Conservation (phyloP, 2,329 filamentous ascomycete genomes). For the Hymenoscyphus albidus region DNA sequence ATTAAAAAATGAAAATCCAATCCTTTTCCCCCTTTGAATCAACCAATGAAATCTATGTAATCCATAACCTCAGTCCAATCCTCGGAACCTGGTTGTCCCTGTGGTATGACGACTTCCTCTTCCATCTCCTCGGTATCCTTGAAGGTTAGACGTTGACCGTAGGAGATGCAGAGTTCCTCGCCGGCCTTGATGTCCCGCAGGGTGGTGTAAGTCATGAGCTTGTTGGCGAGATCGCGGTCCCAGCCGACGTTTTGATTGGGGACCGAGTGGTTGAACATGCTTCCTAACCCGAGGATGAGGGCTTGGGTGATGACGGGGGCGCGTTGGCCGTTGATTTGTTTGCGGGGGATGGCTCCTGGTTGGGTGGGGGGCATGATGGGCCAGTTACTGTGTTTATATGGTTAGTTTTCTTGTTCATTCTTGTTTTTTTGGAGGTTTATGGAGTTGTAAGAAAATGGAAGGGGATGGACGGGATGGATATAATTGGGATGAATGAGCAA, state of each 20-base stretch:
- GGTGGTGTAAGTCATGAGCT: slow-evolving; percentile 47
- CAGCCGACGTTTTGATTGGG: slow-evolving; percentile 52
- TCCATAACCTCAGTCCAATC: slow-evolving; percentile 31
- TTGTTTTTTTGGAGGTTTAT: too few relatives aligned
- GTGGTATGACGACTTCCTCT: not conserved
- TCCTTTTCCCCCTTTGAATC: slow-evolving; percentile 9
- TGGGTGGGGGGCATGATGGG: slow-evolving; percentile 24
- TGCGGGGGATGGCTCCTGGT: slow-evolving; percentile 27
- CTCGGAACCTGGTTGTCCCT: slow-evolving; percentile 11
- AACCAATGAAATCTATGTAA: slow-evolving; percentile 34
- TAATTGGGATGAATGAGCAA: too few relatives aligned
- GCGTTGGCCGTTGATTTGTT: slow-evolving; percentile 22
- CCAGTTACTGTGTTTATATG: slow-evolving; percentile 32
- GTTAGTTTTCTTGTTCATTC: too few relatives aligned
- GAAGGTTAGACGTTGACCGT: slow-evolving; percentile 37
- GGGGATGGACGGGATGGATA: too few relatives aligned
- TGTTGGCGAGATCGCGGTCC: slow-evolving; percentile 44
- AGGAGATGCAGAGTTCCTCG: slow-evolving; percentile 50
- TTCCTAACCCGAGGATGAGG: slow-evolving; percentile 51
- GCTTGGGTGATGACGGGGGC: slow-evolving; percentile 44
- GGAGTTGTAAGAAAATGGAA: too few relatives aligned
- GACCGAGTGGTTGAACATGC: slow-evolving; percentile 52
- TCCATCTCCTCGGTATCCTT: slow-evolving; percentile 33
- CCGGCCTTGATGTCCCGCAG: slow-evolving; percentile 47
- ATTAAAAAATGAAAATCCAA: not conserved